A percentile compares a stretch with the other conserved stretches of the same genome.
These are phyloP conservation scores for Phylloporus rhodoxanthus DNA, from an alignment of 768 basidiomycete species.

Conservation along the genomic window DNA sequence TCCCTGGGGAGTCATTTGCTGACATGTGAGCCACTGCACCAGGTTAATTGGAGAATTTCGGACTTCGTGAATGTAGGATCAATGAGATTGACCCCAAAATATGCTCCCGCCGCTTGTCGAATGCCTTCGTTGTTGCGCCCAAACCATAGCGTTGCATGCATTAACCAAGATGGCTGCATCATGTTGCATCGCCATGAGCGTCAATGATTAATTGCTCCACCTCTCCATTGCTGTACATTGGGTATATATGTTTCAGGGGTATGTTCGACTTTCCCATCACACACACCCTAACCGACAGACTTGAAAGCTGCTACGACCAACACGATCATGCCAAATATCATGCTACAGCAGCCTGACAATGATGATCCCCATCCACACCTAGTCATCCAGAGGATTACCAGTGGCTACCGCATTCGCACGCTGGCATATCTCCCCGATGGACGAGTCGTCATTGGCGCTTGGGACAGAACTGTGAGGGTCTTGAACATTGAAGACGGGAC, in stretches of 20 bases:
- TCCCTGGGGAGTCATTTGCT: too few relatives aligned
- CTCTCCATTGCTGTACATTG: neutral
- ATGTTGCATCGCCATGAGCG: neutral
- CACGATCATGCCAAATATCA: neutral
- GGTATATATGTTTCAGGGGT: neutral
- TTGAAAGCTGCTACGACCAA: neutral
- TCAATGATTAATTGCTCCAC: neutral
- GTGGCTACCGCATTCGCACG: neutral
- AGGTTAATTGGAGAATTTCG: too few relatives aligned
- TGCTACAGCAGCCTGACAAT: neutral
- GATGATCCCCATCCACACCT: neutral
- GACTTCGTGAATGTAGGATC: neutral
- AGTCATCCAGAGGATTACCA: neutral
- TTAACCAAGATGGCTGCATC: neutral
- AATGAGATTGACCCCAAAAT: neutral
- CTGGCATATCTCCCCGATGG: constrained; percentile 2
- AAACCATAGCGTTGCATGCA: neutral
- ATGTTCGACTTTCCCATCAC: neutral
- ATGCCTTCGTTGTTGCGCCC: neutral
- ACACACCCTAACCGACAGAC: neutral
- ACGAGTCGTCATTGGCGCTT: neutral
- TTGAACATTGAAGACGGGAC: neutral
- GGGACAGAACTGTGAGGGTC: neutral
- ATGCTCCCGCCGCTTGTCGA: neutral
- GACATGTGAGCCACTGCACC: too few relatives aligned